Base-by-base conservation (phyloP, 1,139 yeast genomes). In the Blastobotrys apis region DNA sequence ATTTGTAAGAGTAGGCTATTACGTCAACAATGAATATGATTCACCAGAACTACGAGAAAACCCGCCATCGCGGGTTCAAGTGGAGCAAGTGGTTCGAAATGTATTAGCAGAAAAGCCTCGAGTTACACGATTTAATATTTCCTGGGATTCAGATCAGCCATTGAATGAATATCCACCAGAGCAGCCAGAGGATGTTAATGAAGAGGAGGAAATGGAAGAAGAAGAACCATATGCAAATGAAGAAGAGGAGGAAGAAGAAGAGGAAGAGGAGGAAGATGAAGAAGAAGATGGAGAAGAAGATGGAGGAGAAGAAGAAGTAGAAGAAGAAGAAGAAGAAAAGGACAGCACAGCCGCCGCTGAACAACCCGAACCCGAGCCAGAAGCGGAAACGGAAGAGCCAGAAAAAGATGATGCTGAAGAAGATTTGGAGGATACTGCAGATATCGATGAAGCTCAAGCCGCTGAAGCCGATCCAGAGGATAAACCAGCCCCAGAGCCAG, bases 51-150 rank as follows among this genome's bases (percentile, higher is more conserved):
- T 92, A 58, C 75, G 96, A 50, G 95, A 87, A 58, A 87, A 86
- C 55, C 97, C 98, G 1, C 98, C 98, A 1, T 77, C 81, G 8
- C 86, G 87, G 62, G 97, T 92, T 1, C 96, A 86, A 60, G 90
- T 92, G 13, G 97, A 90, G 46, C 94, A 84, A 59, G 96, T 92
- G 32, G 95, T 86, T 35, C 76, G 99, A 60, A 94, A 90, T 64
- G 86, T 92, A 39, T 71, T 94, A 49, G 97, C 97, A 1, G 98
- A 94, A 62, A 94, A 92, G 69, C 99, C 99, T 30, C 74, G 98
- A 55, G 98, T 94, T 33, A 92, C 99, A 8, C 73, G 97, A 56
- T 94, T 90, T 67, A 92, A 92, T 64, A 92, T 92, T 49, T 94
- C 88, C 4, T 92, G 99, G 99, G 72, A 67, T 48, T 76, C 74